Percentiles rank a stretch among this genome's conserved stretches.
Evolutionary conservation across 257 asterid genomes (phyloP).

Genomic region (Solanum neorickii): DNA sequence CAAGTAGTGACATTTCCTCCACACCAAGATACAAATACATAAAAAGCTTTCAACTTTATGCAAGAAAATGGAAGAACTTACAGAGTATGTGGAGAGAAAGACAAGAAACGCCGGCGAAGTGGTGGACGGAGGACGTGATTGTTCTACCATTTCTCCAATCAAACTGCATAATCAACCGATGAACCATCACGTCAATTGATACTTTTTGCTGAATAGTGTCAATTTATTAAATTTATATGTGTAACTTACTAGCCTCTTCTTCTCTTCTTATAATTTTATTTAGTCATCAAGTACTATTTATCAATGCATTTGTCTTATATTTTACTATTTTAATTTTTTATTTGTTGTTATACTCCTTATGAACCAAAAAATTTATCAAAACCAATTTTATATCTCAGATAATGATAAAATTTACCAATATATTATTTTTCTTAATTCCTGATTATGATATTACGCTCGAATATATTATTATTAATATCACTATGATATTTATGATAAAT

Average conservation of each 20-base stretch:
- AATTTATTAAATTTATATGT: too few species aligned
- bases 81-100: constrained; percentile 11
- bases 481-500: neutral
- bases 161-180: too few species aligned
- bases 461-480: too few species aligned
- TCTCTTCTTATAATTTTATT: too few species aligned
- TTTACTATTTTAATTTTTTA: too few species aligned
- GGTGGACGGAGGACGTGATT: constrained; percentile 7
- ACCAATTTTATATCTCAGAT: accelerated
- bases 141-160: accelerated
- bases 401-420: too few species aligned
- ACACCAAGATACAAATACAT: neutral
- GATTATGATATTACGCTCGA: too few species aligned
- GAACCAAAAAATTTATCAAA: neutral
- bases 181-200: neutral
- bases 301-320: too few species aligned
- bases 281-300: neutral
- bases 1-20: neutral
- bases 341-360: too few species aligned
- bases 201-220: neutral
- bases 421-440: too few species aligned
- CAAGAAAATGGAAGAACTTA: neutral
- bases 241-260: neutral
- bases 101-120: constrained; percentile 20
- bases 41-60: neutral